Base-by-base conservation (phyloP, 352 stramenopile genomes). In the Globisporangium polare region DNA sequence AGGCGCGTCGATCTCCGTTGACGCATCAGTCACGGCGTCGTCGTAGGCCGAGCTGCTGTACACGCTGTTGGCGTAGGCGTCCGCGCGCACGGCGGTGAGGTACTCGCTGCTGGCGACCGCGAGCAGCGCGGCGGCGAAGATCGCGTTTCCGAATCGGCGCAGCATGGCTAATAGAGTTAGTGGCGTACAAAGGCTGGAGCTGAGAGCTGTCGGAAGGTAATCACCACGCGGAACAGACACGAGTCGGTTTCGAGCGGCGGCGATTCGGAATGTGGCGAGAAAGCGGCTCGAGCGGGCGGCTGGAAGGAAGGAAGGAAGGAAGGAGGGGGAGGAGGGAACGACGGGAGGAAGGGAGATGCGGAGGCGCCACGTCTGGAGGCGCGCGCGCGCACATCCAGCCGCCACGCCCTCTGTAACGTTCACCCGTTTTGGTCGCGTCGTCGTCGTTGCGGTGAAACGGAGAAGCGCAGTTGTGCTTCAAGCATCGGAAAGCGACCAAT, bases 181-280 rank as follows among this genome's bases (percentile, higher is more conserved):
- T 33, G 29, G 29, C 29, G 29, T 2, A 3, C 0, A 12, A 39
- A 5, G 7, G 45, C 43, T 29, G 43, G 2, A 26, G 43, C 22
- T 22, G 43, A 26, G 43, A 18, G 35, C 35, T 42, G 35, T 12
- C 12, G 35, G 35, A 41, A 41, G 31, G 33, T 47, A 47, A 58
- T 58, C 52, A 33, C 52, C n/a, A 18, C n/a, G 31, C 18, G 31
- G 37, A 31, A 10, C 45, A 22, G 33, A 9, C 13, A 31, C 31
- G 5, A 17, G 52, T 22, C 39, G 22, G 52, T 35, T 58, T 43
- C 43, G 33, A 35, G 52, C 29, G 37, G 41, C 31, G 52, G 52
- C 20, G 52, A 58, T 58, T 58, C 47, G 31, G 52, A 58, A 47
- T 47, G 20, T 47, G 52, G n/a, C 33, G 52, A 57, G 51, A n/a